Conservation (phyloP, 192 early-diverging fungal genomes). For the Cladochytrium replicatum region DNA sequence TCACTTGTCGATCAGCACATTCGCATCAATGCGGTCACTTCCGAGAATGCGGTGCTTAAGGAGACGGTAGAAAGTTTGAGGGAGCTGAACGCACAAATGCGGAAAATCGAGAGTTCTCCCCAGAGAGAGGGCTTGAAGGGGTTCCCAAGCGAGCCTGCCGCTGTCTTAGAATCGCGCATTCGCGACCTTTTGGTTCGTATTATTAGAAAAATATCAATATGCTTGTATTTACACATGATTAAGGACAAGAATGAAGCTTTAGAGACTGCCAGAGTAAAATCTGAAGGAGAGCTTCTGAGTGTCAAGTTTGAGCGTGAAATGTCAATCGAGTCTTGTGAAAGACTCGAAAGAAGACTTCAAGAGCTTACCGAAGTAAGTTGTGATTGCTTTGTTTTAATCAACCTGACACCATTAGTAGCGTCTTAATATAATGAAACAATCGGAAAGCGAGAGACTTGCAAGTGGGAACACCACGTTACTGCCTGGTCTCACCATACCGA, state of each 20-base stretch:
- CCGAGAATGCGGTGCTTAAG: too few species aligned
- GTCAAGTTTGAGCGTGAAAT: conserved; percentile 15
- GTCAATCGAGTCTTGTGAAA: conserved; percentile 1
- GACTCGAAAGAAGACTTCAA: conserved; percentile 2
- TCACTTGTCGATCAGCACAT: too few species aligned
- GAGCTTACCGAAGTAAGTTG: conserved; percentile 23
- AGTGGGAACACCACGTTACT: conserved; percentile 11
- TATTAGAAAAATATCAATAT: background rate
- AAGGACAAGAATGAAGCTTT: conserved; percentile 13
- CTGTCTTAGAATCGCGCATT: conserved; percentile 24
- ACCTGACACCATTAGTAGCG: too few species aligned
- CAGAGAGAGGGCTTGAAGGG: too few species aligned
- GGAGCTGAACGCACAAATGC: too few species aligned
- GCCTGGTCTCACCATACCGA: conserved; percentile 21
- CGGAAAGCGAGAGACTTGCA: conserved; percentile 5
- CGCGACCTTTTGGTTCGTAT: conserved; percentile 22
- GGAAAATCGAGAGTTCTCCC: conserved; percentile 7
- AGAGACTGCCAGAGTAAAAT: conserved; percentile 16
- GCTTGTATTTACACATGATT: background rate
- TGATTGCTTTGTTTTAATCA: conserved; percentile 3
- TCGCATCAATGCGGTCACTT: too few species aligned
- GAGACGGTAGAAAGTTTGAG: too few species aligned
- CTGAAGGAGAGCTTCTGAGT: conserved; percentile 11
- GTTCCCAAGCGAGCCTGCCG: too few species aligned
- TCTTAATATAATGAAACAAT: conserved; percentile 3